Evolutionary conservation across 2,329 filamentous ascomycete genomes (phyloP), one percentile per base, ranked within the genome.

Genomic region (Macroventuria anomochaeta): DNA sequence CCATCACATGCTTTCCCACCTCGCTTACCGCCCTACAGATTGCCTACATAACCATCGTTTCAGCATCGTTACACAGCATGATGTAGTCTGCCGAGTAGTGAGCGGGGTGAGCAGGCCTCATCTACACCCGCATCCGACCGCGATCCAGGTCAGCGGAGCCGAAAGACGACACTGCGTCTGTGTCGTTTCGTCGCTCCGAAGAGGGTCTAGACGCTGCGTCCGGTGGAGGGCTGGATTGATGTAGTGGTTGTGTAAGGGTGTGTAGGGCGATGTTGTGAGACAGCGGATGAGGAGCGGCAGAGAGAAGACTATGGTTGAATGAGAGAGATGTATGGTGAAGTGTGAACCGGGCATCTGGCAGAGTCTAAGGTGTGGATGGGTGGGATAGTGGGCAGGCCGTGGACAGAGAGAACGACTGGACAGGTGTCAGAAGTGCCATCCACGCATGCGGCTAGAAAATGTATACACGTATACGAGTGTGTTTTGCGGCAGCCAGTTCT

Each of bases 81-180:
- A 44, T 17, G 51, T 15, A 52, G 37, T 32, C 46, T 42, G 41
- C 20, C 33, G 37, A 51, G 42, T 23, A 26, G 25, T 12, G 32
- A 25, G 39, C 18, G 40, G 41, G 34, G 32, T 31, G 21, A 46
- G 36, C 18, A 38, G 32, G 41, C 26, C 42, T 51, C 43, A 34
- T 42, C 31, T 53, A 17, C 57, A 50, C 44, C 57, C 47, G 50
- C 50, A 38, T 29, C 25, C 50, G 44, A 55, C 61, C 61, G 41
- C 31, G 31, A 34, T 51, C 61, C 59, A 46, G 59, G 61, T 46
- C 43, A 25, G 33, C 43, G 59, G 59, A 55, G 55, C 51, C 54
- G 53, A 58, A 29, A 31, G 20, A 15, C 17, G 18, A 7, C 32
- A 42, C 37, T 44, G 40, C 31, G 25, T 42, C 26, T 32, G 33